Percentiles rank a stretch among this genome's conserved stretches.
These are phyloP conservation scores for Dictyostelium intermedium DNA, from an alignment of 78 protist species.

Conservation along the genomic window DNA sequence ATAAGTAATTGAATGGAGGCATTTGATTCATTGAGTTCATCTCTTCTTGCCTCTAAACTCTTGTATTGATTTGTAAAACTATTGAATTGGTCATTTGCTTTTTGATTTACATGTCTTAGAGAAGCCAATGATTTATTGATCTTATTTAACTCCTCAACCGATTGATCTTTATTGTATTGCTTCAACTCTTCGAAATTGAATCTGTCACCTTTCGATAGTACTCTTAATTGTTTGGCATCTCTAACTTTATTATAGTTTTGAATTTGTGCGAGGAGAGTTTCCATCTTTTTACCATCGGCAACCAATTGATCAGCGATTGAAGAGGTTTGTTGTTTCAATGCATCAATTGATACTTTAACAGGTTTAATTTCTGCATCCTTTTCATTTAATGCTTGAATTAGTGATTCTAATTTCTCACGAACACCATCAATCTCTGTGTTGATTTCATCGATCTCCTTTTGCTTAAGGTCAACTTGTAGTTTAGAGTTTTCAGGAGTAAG, in stretches of 20 bases:
- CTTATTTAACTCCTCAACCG: neutral
- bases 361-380: neutral
- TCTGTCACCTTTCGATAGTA: neutral
- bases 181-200: constrained; percentile 18
- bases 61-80: constrained; percentile 79
- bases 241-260: neutral
- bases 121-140: constrained; percentile 77
- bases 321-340: neutral
- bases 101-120: constrained; percentile 95
- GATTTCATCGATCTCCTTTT: neutral
- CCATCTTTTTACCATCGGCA: constrained; percentile 4
- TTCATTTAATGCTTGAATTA: neutral
- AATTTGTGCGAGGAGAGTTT: neutral
- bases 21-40: constrained; percentile 72
- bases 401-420: neutral
- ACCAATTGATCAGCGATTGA: neutral
- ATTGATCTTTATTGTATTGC: neutral
- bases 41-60: constrained; percentile 55
- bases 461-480: neutral
- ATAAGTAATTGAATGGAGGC: constrained; percentile 88
- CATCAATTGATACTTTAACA: neutral
- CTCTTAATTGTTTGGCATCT: neutral
- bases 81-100: constrained; percentile 97
- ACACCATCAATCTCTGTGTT: neutral
- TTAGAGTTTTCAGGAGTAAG: neutral